A percentile compares a stretch with the other conserved stretches of the same genome.
phyloP scores from a whole-genome alignment of 768 basidiomycete genomes.

The Hydnomerulius pinastri region DNA sequence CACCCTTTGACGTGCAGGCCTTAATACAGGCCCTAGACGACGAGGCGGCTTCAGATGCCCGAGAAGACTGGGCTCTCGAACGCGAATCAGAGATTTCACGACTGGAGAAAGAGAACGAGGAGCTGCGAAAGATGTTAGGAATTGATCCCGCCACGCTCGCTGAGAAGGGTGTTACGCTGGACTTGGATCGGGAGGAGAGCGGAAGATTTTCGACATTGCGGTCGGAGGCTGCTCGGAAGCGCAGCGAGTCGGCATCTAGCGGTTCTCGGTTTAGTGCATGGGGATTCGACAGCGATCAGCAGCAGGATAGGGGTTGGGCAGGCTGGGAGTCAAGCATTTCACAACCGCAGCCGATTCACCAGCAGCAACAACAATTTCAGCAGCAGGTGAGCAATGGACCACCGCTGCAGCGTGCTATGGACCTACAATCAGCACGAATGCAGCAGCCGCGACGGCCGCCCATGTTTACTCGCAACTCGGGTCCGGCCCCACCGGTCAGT shows the following conservation, averaged over 20 bases:
- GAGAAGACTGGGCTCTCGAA: conserved; percentile 84
- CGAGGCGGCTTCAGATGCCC: conserved; percentile 38
- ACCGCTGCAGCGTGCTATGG: conserved; percentile 50
- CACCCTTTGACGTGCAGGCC: conserved; percentile 42
- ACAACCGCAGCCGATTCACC: conserved; percentile 18
- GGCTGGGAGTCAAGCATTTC: conserved; percentile 29
- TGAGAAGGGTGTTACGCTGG: conserved; percentile 53
- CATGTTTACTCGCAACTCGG: conserved; percentile 48
- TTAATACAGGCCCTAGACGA: conserved; percentile 47
- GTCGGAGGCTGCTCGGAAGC: conserved; percentile 21
- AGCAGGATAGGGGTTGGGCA: conserved; percentile 27
- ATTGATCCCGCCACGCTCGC: conserved; percentile 64
- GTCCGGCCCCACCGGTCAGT: conserved; percentile 37
- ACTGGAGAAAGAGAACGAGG: conserved; percentile 80
- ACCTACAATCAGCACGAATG: conserved; percentile 54
- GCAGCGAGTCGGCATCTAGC: conserved; percentile 27
- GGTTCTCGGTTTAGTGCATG: conserved; percentile 26
- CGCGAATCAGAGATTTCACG: conserved; percentile 86
- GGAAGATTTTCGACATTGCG: conserved; percentile 32
- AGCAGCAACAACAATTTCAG: conserved; percentile 31
- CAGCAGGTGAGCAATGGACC: conserved; percentile 23
- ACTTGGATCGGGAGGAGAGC: conserved; percentile 48
- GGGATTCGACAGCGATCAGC: conserved; percentile 33
- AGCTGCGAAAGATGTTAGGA: conserved; percentile 70
- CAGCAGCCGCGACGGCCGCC: conserved; percentile 57